Evolutionary conservation across 768 basidiomycete species (phyloP), one percentile per base, ranked within the genome.

Genomic region (Cystobasidium tubakii): DNA sequence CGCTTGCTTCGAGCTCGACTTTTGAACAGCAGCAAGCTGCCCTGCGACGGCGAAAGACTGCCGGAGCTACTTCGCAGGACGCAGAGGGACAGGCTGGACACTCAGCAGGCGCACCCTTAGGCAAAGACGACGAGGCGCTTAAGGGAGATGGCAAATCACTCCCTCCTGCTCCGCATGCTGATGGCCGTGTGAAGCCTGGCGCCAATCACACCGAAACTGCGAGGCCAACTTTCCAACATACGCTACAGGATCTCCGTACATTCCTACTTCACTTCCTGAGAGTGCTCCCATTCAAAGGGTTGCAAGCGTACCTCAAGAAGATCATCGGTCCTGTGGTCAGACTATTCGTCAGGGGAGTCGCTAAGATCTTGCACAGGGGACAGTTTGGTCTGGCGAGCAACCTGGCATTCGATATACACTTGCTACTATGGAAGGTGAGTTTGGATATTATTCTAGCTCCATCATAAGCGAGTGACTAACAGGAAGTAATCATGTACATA

Each of bases 181-280:
- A 33, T n/a, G 44, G 43, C 60, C 17, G 25, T 23, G 34, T 15
- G 36, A 34, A 23, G 69, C n/a, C 53, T 7, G 60, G 46, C 39
- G 4, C 31, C 1, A 62, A 23, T 33, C n/a, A 25, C 13, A 10
- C 33, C 69, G 70, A 31, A 17, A 42, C 17, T 25, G 29, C 19
- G 29, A 65, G 43, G 34, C 74, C 73, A 17, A 75, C 74, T n/a
- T 50, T 73, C 33, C 73, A 74, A 43, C 66, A 77, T 57, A 78
- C 77, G 0, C 64, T 73, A 29, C 53, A 36, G 31, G 79, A 79
- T 72, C 69, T 79, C 7, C 73, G 71, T 15, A 55, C 66, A 21
- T 69, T 79, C 50, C 71, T 79, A 44, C 64, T 73, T 19, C 54
- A 54, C 1, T 79, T 78, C 76, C 75, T 78, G 23, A 33, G 75